Evolutionary conservation across 495 filamentous ascomycete genomes (phyloP), one percentile per base, ranked within the genome.

Genomic region (Podospora comata): DNA sequence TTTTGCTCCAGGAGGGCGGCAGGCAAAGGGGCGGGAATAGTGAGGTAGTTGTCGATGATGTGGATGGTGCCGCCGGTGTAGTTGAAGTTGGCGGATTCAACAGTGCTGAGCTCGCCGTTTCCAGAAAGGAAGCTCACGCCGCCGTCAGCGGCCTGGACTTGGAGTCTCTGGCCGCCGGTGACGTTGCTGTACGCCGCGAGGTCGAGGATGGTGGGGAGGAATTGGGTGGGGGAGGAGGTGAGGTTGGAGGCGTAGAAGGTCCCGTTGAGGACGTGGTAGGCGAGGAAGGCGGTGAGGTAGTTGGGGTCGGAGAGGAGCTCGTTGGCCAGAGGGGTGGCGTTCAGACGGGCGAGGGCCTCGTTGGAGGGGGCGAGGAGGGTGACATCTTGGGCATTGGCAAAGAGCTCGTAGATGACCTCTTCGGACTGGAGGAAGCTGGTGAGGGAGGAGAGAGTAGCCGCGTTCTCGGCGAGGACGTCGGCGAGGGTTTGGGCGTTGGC

Each of bases 331-430:
- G 76, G 44, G 28, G 69, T 64, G 55, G 72, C 73, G 65, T 76
- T 72, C 39, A 87, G 74, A 19, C 74, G 73, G 4, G 59, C 55
- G 20, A 91, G 76, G 1, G 90, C 89, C 28, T 83, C 75, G 73
- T 92, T 87, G 75, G 76, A 83, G 0, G 90, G 89, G 0, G 89
- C 89, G 9, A 92, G 77, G 62, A 91, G 79, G 16, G 89, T 91
- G 72, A 91, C 78, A 71, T 89, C 85, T 3, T 68, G 66, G 5
- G 83, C 78, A n/a, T 53, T 67, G 34, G 72, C 72, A n/a, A 90
- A 72, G 1, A 77, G 62, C 2, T 72, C 23, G 27, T 81, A 62
- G 28, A 88, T 62, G 6, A 69, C 65, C 1, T 84, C 79, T 64
- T 83, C 77, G 2, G 73, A 68, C 9, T 70, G 56, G n/a, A 87